Evolutionary conservation across 345 rosid genomes (phyloP).

Genomic region (Gossypium herbaceum): DNA sequence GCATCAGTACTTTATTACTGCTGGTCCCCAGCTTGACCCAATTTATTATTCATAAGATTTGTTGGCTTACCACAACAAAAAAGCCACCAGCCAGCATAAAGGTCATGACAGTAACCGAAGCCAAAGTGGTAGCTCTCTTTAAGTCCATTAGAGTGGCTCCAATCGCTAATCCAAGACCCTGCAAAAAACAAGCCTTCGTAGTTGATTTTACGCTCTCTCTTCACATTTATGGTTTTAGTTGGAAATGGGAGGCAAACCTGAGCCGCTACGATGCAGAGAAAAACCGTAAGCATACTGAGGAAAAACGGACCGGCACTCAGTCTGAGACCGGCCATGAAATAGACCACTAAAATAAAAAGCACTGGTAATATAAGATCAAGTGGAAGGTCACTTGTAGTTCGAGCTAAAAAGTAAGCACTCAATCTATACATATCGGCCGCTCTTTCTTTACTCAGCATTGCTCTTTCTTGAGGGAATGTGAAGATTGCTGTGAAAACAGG

Average conservation of each 20-base stretch:
- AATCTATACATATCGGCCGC: conserved; percentile 93
- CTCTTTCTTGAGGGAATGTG: conserved; percentile 96
- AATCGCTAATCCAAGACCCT: conserved; percentile 98
- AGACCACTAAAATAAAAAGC: conserved; percentile 79
- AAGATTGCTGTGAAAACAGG: conserved; percentile 97
- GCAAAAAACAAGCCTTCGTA: conserved; percentile 20
- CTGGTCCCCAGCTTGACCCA: too few species aligned
- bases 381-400: conserved; percentile 96
- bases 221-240: neutral
- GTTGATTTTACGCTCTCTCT: neutral
- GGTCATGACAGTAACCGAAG: conserved; percentile 92
- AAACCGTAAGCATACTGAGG: conserved; percentile 71
- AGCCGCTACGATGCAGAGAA: conserved; percentile 86
- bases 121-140: conserved; percentile 89
- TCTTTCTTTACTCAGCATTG: conserved; percentile 87
- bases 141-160: conserved; percentile 93
- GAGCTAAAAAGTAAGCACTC: conserved; percentile 90
- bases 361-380: conserved; percentile 80
- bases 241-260: conserved; percentile 47
- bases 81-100: conserved; percentile 82
- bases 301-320: conserved; percentile 63
- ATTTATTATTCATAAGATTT: neutral
- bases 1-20: neutral
- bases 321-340: conserved; percentile 90
- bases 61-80: conserved; percentile 63